Evolutionary conservation across 2,329 filamentous ascomycete species (phyloP), one percentile per base, ranked within the genome.

Genomic region (Scopulariopsis brevicaulis): DNA sequence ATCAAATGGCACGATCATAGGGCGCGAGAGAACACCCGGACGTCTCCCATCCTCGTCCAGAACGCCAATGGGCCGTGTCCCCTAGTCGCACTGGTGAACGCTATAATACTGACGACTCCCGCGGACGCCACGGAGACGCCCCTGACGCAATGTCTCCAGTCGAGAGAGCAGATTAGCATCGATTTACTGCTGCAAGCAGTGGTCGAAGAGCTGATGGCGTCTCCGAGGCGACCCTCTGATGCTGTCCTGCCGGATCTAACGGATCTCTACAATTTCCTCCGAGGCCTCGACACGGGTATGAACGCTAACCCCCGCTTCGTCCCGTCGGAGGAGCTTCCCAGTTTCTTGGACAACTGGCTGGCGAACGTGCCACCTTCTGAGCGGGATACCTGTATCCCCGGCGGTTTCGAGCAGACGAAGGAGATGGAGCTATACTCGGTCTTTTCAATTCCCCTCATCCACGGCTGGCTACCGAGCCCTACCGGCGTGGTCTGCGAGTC

Each of bases 21-120:
- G 12, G 76, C 79, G 0, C 69, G 76, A 1, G 77, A 80, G n/a
- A 83, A 83, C 57, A 77, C 89, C 43, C 80, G 90, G 51, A 79
- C 81, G n/a, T 93, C 90, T 0, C 93, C 94, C 0, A 90, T 97
- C 58, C 75, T 97, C 48, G 85, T 95, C 3, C 93, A 99, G 67
- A 97, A 96, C 64, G 84, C 86, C 59, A 99, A 99, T 65, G 94
- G 94, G 0, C 94, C 94, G 1, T 99, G 94, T 70, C 94, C 94
- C 1, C 74, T 99, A 15, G 83, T 99, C 28, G 94, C 94, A 2
- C 77, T 99, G 5, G 92, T 97, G 59, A 99, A 99, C 68, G 92
- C 92, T 1, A 77, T 99, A 18, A 88, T 90, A 0, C 74, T 99
- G 58, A 92, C 90, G 2, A 93, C 91, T 0, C 86, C 87, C 1